Conservation (phyloP, 352 stramenopile species). For the Globisporangium uncinulatum region DNA sequence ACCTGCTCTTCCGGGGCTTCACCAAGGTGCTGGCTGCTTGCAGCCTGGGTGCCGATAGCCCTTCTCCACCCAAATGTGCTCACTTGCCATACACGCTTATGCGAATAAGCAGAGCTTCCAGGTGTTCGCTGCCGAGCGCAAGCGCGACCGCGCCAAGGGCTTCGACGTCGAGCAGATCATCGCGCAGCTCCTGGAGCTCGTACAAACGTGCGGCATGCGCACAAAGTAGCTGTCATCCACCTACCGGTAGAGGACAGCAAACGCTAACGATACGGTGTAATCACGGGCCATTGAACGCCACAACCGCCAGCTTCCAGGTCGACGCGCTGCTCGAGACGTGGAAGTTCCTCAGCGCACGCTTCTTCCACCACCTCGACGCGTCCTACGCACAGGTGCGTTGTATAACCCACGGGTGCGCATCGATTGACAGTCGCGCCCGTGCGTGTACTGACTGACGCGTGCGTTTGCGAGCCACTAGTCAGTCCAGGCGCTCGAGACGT, state of each 20-base stretch:
- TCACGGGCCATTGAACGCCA: neutral
- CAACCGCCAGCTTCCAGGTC: conserved; percentile 50
- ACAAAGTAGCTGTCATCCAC: neutral
- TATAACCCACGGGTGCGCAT: neutral
- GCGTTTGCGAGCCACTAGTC: conserved; percentile 26
- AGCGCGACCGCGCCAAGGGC: conserved; percentile 59
- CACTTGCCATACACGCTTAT: neutral
- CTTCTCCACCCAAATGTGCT: neutral
- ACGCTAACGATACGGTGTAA: neutral
- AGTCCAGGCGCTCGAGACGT: conserved; percentile 57
- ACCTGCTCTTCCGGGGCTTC: conserved; percentile 81
- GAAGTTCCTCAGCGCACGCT: conserved; percentile 72
- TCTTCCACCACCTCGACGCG: conserved; percentile 74
- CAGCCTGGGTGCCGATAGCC: neutral
- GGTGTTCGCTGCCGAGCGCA: conserved; percentile 63
- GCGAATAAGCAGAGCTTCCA: conserved; percentile 56
- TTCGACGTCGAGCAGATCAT: conserved; percentile 82
- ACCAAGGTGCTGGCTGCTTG: conserved; percentile 38
- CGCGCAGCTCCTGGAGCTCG: conserved; percentile 45
- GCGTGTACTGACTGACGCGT: neutral
- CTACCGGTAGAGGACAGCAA: too few relatives aligned
- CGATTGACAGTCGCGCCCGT: neutral
- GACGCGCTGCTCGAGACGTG: conserved; percentile 74
- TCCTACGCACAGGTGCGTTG: conserved; percentile 53
- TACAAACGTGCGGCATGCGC: conserved; percentile 39